phyloP scores from a whole-genome alignment of 2,329 filamentous ascomycete genomes.

The Fusarium chaquense region DNA sequence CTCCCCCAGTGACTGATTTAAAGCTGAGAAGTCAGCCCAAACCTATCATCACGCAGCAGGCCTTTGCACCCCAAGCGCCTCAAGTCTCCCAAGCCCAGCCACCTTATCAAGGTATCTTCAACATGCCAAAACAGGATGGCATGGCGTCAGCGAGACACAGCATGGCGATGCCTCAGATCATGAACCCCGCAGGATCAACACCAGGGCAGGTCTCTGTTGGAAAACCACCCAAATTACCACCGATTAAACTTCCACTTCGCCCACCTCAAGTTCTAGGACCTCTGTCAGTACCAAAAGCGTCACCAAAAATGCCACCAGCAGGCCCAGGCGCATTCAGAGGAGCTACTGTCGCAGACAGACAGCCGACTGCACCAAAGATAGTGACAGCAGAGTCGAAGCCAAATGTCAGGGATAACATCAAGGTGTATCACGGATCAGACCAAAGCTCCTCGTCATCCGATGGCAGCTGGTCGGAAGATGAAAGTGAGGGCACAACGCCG shows the following conservation, averaged over 20 bases:
- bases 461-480: conserved; percentile 19
- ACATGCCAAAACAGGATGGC: not conserved
- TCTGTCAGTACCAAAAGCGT: not conserved
- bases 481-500: conserved; percentile 32
- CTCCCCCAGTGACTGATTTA: not conserved
- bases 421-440: conserved; percentile 16
- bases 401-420: not conserved
- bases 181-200: not conserved
- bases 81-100: conserved; percentile 5
- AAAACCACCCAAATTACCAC: conserved; percentile 5
- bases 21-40: conserved; percentile 13
- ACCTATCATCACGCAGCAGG: not conserved
- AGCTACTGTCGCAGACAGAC: not conserved
- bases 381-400: conserved; percentile 6
- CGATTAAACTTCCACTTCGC: conserved; percentile 10
- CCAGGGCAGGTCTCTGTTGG: conserved; percentile 1
- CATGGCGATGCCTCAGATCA: not conserved
- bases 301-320: not conserved
- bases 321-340: not conserved
- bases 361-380: not conserved
- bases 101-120: not conserved
- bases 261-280: conserved; percentile 6
- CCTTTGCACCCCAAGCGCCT: not conserved
- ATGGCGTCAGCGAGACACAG: not conserved
- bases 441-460: conserved; percentile 28